A percentile compares a stretch with the other conserved stretches of the same genome.
Evolutionary conservation across 495 filamentous ascomycete species (phyloP).

Genomic region (Evansstolkia leycettana): DNA sequence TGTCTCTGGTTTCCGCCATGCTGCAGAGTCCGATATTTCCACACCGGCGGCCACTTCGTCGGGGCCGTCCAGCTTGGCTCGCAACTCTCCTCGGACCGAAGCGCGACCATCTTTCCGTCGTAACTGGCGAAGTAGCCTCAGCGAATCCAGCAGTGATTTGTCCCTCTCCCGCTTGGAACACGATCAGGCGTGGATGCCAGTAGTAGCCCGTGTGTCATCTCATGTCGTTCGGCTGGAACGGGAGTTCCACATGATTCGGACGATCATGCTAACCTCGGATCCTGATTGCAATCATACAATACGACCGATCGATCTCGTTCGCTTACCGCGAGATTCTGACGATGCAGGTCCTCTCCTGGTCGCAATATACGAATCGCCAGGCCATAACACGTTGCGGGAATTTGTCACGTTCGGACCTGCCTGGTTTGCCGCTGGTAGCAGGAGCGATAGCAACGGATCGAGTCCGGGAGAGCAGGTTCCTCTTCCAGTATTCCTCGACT

Average conservation of each 20-base stretch:
- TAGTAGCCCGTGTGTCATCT: constrained; percentile 68
- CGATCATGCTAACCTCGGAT: constrained; percentile 56
- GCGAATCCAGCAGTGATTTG: constrained; percentile 40
- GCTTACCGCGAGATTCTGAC: constrained; percentile 48
- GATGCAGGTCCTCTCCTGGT: constrained; percentile 56
- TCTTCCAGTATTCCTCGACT: constrained; percentile 66
- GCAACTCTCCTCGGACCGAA: constrained; percentile 34
- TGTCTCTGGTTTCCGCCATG: constrained; percentile 40
- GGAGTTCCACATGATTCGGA: constrained; percentile 67
- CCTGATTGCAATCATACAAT: constrained; percentile 62
- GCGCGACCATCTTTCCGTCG: constrained; percentile 20
- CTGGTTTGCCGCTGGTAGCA: constrained; percentile 43
- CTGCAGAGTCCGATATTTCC: constrained; percentile 24
- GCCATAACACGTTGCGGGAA: constrained; percentile 56
- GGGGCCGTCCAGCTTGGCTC: constrained; percentile 30
- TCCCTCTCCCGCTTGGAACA: constrained; percentile 25
- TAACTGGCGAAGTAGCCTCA: constrained; percentile 29
- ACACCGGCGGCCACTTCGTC: constrained; percentile 35
- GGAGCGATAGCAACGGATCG: constrained; percentile 35
- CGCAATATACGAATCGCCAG: constrained; percentile 68
- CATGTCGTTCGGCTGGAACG: constrained; percentile 73
- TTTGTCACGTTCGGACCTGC: constrained; percentile 68
- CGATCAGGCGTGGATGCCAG: constrained; percentile 32
- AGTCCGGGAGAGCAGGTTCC: constrained; percentile 48
- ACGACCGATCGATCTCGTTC: constrained; percentile 59